Base-by-base conservation (phyloP, 2,329 filamentous ascomycete genomes). In the Grosmannia clavigera region DNA sequence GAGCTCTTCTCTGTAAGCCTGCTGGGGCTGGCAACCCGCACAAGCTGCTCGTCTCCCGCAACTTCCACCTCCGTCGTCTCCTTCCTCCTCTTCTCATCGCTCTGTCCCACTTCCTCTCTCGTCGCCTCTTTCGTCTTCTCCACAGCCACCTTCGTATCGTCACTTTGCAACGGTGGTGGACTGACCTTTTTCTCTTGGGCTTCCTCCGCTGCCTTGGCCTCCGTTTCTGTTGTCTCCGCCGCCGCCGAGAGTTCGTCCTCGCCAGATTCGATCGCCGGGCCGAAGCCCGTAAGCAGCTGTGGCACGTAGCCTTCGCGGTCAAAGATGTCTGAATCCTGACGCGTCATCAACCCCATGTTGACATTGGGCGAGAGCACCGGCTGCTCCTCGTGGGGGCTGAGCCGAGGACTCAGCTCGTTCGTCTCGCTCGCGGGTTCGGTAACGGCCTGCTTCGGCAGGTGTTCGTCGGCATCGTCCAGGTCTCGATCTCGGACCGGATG, bases 221-320 rank as follows among this genome's bases (percentile, higher is more conserved):
- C 57, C 25, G 51, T 50, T 11, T 56, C 57, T n/a, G 35, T 62
- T 19, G 40, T 31, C 35, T 54, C 27, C 16, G 53, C 19, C 22
- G n/a, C 5, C 10, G 27, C 35, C 16, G 29, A 50, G 10, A 31
- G 29, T 52, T 40, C 10, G 60, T 52, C 1, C 38, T 55, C 33
- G 3, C 43, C 43, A n/a, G 65, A 61, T 55, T 67, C 63, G 53
- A 58, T 52, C 12, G 64, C 61, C 11, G 63, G 55, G 58, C 65
- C 66, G 58, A 66, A 63, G 59, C 64, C 66, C 0, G 68, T 67
- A 10, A 72, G 66, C 31, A 72, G 66, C 60, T 69, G 68, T 0
- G 70, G 70, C 1, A 69, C 66, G 9, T 71, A 68, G 31, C 66
- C 68, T n/a, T 69, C 67, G 5, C 60, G 60, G 19, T 68, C 67